Evolutionary conservation across 768 basidiomycete genomes (phyloP).

Genomic region (Chlorophyllum brunneum): DNA sequence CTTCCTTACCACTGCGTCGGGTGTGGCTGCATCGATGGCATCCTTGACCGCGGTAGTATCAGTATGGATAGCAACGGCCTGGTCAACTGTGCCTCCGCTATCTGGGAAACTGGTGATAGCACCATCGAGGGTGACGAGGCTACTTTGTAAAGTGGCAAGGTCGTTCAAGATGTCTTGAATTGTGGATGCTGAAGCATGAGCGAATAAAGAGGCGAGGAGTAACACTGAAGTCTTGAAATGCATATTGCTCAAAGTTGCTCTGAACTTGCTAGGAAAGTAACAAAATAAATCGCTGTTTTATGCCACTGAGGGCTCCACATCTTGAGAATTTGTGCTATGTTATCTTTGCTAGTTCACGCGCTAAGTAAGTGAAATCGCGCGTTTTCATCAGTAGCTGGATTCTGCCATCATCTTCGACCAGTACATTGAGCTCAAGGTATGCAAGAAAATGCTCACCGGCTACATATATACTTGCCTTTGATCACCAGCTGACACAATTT

Average conservation of each 20-base stretch:
- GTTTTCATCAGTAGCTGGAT: not conserved
- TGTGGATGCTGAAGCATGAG: not conserved
- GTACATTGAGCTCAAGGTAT: too few relatives aligned
- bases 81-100: not conserved
- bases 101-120: not conserved
- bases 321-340: not conserved
- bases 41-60: not conserved
- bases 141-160: not conserved
- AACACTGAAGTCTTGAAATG: not conserved
- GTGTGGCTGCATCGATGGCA: not conserved
- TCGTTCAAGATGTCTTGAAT: slow-evolving; percentile 1
- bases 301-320: not conserved
- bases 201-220: not conserved
- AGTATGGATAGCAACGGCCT: not conserved
- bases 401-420: not conserved
- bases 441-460: too few relatives aligned
- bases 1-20: not conserved
- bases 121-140: not conserved
- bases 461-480: too few relatives aligned
- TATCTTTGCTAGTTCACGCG: not conserved
- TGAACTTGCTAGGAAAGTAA: not conserved
- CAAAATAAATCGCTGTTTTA: not conserved
- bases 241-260: not conserved
- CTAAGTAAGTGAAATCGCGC: not conserved
- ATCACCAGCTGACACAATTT: too few relatives aligned